Evolutionary conservation across 1,139 yeast genomes (phyloP).

Genomic region (Debaryomyces sp.): DNA sequence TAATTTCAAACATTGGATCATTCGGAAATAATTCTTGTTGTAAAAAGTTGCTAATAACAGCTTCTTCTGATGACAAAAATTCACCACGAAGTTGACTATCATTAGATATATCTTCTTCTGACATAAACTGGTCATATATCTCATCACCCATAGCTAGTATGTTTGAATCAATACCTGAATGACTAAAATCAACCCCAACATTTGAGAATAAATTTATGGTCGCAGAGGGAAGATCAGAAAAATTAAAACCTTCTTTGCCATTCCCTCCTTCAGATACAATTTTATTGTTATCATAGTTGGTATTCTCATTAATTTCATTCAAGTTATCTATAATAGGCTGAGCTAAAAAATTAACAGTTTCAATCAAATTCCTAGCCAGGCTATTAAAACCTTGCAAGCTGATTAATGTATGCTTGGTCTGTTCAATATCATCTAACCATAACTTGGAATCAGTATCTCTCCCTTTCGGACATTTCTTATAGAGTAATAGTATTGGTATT

Average conservation of each 20-base stretch:
- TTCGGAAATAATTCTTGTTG: background rate
- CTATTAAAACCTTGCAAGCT: conserved; percentile 48
- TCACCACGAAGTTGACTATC: background rate
- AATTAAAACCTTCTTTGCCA: conserved; percentile 16
- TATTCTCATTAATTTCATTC: conserved; percentile 8
- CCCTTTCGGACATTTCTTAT: conserved; percentile 49
- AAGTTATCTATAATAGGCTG: conserved; percentile 11
- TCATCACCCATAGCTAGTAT: background rate
- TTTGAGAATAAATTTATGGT: background rate
- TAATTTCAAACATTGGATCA: background rate
- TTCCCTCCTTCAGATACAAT: conserved; percentile 12
- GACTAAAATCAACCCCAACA: background rate
- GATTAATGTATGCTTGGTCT: conserved; percentile 14
- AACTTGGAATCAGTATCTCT: conserved; percentile 29
- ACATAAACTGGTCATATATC: background rate
- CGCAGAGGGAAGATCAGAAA: background rate
- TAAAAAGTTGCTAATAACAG: background rate
- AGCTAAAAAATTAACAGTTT: conserved; percentile 41
- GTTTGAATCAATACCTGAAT: background rate
- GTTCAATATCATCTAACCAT: conserved; percentile 21
- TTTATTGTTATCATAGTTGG: conserved; percentile 9
- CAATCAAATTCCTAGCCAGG: conserved; percentile 51
- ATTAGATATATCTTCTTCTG: background rate
- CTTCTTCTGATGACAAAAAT: background rate
- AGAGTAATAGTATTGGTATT: conserved; percentile 57